Conservation (phyloP, 139 green algal genomes). For the Chlorella sp. region DNA sequence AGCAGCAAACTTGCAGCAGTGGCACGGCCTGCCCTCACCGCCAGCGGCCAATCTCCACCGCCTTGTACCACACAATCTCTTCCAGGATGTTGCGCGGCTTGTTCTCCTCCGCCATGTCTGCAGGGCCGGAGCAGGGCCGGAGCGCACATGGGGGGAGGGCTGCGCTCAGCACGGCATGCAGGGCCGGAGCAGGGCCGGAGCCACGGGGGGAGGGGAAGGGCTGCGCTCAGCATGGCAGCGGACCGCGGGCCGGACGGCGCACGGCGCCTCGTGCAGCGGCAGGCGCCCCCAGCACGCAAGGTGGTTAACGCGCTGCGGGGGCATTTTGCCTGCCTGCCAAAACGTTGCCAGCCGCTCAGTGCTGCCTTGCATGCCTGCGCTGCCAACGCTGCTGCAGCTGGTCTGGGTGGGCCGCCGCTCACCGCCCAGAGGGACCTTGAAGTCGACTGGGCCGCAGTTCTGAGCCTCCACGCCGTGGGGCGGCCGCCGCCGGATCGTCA, state of each 20-base stretch:
- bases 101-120: slow-evolving; percentile 75
- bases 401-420: not conserved
- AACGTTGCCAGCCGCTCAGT: not conserved
- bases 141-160: no score
- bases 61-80: slow-evolving; percentile 99
- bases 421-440: slow-evolving; percentile 63
- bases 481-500: slow-evolving; percentile 77
- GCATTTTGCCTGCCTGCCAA: no score
- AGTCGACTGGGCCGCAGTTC: slow-evolving; percentile 71
- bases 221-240: no score
- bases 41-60: slow-evolving; percentile 77
- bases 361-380: not conserved
- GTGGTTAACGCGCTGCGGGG: no score
- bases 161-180: not conserved
- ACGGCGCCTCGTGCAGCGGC: no score
- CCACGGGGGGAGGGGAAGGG: not conserved
- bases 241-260: no score
- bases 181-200: not conserved
- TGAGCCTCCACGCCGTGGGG: slow-evolving; percentile 73
- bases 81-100: slow-evolving; percentile 97
- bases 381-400: no score
- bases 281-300: not conserved
- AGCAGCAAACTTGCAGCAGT: not conserved
- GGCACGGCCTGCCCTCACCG: not conserved
- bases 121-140: no score